Evolutionary conservation across 768 basidiomycete species (phyloP).

Genomic region (Rubroboletus satanas): DNA sequence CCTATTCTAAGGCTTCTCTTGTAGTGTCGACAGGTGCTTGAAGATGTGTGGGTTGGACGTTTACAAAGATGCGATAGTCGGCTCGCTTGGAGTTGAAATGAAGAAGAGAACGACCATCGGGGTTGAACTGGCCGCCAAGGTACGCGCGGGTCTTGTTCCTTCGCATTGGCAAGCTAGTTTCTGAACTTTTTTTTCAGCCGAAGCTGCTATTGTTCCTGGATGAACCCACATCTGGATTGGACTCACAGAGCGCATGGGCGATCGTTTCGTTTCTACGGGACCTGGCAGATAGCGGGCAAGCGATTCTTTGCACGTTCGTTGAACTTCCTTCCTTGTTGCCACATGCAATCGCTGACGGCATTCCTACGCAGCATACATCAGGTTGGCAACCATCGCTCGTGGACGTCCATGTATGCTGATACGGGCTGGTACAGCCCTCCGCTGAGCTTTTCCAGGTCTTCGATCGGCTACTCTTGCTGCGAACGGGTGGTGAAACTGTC

Average conservation of each 20-base stretch:
- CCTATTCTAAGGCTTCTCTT: not conserved
- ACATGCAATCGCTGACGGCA: not conserved
- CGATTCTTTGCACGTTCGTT: conserved; percentile 83
- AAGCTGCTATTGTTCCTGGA: conserved; percentile 80
- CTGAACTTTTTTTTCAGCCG: conserved; percentile 40
- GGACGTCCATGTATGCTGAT: not conserved
- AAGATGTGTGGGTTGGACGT: conserved; percentile 63
- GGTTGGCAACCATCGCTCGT: conserved; percentile 2
- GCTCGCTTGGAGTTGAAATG: conserved; percentile 64
- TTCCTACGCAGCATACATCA: conserved; percentile 39
- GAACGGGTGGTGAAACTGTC: conserved; percentile 68
- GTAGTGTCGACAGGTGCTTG: conserved; percentile 53
- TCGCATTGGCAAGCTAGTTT: not conserved
- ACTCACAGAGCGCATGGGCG: conserved; percentile 85
- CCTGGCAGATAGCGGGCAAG: conserved; percentile 78
- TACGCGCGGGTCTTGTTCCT: not conserved
- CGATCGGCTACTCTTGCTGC: conserved; percentile 72
- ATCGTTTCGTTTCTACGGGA: conserved; percentile 71
- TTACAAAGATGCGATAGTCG: conserved; percentile 65
- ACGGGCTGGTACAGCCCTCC: conserved; percentile 49
- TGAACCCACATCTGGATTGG: conserved; percentile 85
- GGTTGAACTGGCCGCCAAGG: conserved; percentile 82
- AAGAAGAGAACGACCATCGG: conserved; percentile 83
- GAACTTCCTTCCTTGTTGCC: not conserved
- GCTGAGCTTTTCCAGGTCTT: conserved; percentile 81